Percentiles rank a stretch among this genome's conserved stretches.
Conservation (phyloP, 805 yeast species). For the Metschnikowia lachancei region DNA sequence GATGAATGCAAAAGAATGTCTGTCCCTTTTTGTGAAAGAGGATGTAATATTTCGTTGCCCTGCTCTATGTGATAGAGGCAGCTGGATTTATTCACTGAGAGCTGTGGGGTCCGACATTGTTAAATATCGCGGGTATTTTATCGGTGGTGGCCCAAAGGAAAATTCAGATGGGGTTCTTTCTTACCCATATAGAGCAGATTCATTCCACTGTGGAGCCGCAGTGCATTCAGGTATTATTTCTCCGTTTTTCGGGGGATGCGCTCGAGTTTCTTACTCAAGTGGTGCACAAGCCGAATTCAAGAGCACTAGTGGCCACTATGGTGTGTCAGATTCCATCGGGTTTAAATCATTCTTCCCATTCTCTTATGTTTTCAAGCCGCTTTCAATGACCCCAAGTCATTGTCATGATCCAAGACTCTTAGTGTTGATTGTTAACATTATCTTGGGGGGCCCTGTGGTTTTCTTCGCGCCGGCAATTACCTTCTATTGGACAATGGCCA, state of each 20-base stretch:
- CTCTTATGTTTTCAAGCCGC: constrained; percentile 59
- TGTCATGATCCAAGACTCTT: constrained; percentile 69
- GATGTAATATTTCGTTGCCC: constrained; percentile 73
- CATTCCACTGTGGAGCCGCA: constrained; percentile 87
- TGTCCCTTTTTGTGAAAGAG: constrained; percentile 37
- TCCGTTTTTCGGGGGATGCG: constrained; percentile 77
- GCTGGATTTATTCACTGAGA: constrained; percentile 70
- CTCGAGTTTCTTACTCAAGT: constrained; percentile 57
- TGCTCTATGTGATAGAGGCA: constrained; percentile 76
- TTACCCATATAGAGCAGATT: constrained; percentile 79
- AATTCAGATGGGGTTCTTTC: constrained; percentile 33
- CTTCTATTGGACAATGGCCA: constrained; percentile 54
- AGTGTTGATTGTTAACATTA: constrained; percentile 55
- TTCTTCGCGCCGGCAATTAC: constrained; percentile 45
- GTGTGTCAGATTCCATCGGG: constrained; percentile 51
- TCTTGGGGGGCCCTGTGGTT: constrained; percentile 62
- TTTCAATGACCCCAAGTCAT: constrained; percentile 38
- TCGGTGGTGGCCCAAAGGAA: constrained; percentile 66
- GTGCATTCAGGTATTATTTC: constrained; percentile 80
- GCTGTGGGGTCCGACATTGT: constrained; percentile 69
- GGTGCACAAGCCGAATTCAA: constrained; percentile 46
- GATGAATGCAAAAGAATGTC: constrained; percentile 59
- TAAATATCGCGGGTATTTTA: constrained; percentile 67
- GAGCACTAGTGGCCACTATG: constrained; percentile 47
- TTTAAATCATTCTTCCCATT: constrained; percentile 75